Evolutionary conservation across 1,284 basidiomycete genomes (phyloP).

Genomic region (Trichosporon asahii): DNA sequence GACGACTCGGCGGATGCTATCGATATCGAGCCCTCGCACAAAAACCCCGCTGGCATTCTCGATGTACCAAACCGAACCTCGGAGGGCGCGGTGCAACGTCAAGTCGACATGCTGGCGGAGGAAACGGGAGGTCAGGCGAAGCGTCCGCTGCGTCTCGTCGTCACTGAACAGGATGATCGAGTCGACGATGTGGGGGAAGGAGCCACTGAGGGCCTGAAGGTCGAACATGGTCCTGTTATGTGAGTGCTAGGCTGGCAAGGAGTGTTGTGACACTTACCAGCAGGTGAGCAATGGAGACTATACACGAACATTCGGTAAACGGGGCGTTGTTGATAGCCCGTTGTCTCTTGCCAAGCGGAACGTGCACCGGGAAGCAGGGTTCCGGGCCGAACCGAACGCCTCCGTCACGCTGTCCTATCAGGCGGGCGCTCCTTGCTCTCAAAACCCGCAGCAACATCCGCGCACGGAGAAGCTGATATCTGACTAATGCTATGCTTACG

Average conservation of each 20-base stretch:
- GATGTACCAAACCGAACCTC: neutral
- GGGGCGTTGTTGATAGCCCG: neutral
- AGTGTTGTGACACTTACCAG: neutral
- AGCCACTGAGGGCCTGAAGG: neutral
- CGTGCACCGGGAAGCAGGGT: neutral
- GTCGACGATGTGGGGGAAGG: neutral
- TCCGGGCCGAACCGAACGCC: neutral
- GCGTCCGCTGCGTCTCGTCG: neutral
- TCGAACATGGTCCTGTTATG: neutral
- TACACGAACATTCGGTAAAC: neutral
- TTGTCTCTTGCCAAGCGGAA: neutral
- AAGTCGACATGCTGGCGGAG: neutral
- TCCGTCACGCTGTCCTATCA: neutral
- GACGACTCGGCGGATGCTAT: neutral
- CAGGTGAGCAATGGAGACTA: neutral
- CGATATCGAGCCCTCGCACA: neutral
- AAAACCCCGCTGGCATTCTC: neutral
- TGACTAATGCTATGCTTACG: too few relatives aligned
- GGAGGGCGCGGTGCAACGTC: neutral
- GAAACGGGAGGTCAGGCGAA: neutral
- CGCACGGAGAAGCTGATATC: too few relatives aligned
- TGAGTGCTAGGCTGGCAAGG: too few relatives aligned
- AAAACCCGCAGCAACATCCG: neutral
- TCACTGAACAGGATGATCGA: neutral
- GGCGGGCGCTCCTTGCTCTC: neutral